These are phyloP conservation scores for Penicillium nucicola DNA, from an alignment of 495 filamentous ascomycete genomes.

Conservation along the genomic window DNA sequence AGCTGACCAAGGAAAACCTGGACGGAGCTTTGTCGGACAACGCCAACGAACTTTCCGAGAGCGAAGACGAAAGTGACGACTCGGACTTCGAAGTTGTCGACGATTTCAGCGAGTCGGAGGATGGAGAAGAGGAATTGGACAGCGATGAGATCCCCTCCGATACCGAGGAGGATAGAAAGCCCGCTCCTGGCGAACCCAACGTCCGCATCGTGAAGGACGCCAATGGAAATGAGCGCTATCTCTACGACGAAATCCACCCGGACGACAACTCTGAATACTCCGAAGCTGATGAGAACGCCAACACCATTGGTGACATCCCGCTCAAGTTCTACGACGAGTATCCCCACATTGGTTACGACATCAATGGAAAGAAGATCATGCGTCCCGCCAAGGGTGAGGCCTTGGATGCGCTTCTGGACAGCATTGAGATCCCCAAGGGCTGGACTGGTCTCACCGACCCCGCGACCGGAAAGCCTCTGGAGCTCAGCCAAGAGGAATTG, in stretches of 20 bases:
- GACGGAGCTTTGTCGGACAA: slow-evolving; percentile 64
- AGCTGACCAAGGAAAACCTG: slow-evolving; percentile 59
- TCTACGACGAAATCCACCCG: slow-evolving; percentile 88
- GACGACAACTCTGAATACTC: slow-evolving; percentile 95
- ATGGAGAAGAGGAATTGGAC: slow-evolving; percentile 43
- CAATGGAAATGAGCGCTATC: slow-evolving; percentile 69
- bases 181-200: slow-evolving; percentile 29
- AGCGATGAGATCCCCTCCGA: slow-evolving; percentile 53
- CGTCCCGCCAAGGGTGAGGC: slow-evolving; percentile 92
- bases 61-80: slow-evolving; percentile 42
- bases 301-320: slow-evolving; percentile 95
- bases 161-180: slow-evolving; percentile 22
- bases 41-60: slow-evolving; percentile 45
- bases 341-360: slow-evolving; percentile 97
- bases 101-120: slow-evolving; percentile 41
- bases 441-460: slow-evolving; percentile 97
- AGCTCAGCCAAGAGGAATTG: slow-evolving; percentile 83
- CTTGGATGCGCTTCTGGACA: slow-evolving; percentile 88
- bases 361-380: slow-evolving; percentile 97
- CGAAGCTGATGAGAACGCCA: slow-evolving; percentile 71
- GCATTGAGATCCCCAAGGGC: slow-evolving; percentile 95
- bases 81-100: slow-evolving; percentile 45
- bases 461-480: slow-evolving; percentile 83
- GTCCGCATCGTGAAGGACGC: slow-evolving; percentile 59
- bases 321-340: slow-evolving; percentile 94